Evolutionary conservation across 192 early-diverging fungal genomes (phyloP), one percentile per base, ranked within the genome.

Genomic region (Podila epicladia): DNA sequence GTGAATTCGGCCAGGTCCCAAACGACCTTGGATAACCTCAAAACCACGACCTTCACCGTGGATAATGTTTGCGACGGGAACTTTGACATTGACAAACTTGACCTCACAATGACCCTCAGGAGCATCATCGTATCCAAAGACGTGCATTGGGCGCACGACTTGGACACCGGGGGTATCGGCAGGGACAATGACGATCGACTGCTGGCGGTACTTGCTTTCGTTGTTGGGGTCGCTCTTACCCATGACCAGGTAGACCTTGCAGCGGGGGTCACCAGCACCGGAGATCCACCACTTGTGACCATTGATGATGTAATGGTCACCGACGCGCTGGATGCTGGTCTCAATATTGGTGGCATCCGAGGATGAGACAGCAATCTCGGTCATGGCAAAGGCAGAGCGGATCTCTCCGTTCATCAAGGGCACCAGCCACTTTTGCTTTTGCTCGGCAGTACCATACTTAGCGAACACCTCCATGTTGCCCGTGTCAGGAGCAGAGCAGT

Each of bases 401-500:
- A 99, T 97, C 84, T 93, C 82, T 60, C 97, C 97, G 28, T 93
- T 88, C 85, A 99, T 76, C 62, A 99, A 86, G 13, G 98, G 98
- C 37, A 82, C 69, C 19, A 95, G 85, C 90, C 93, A 96, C 57
- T 83, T 78, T 51, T 87, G 62, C 86, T 98, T 97, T 82, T 99
- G 98, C 51, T 75, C 93, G 22, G 84, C 72, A 17, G 87, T 89
- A 58, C 98, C 98, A 84, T 97, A 99, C 84, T 97, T 97, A 45
- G 95, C 95, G 71, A 99, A 92, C 53, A 99, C 96, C 76, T 99
- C 97, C 97, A 99, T 99, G 89, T 99, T 99, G 65, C 98, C 98
- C 7, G 98, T 98, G 77, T 99, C 98, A 19, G 97, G 97, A 22
- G 96, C 95, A 51, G 91, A 88, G 84, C 95, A 96, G 92, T 98